Percentiles rank a stretch among this genome's conserved stretches.
Conservation (phyloP, 305 asterid genomes). For the Fraxinus ornus region DNA sequence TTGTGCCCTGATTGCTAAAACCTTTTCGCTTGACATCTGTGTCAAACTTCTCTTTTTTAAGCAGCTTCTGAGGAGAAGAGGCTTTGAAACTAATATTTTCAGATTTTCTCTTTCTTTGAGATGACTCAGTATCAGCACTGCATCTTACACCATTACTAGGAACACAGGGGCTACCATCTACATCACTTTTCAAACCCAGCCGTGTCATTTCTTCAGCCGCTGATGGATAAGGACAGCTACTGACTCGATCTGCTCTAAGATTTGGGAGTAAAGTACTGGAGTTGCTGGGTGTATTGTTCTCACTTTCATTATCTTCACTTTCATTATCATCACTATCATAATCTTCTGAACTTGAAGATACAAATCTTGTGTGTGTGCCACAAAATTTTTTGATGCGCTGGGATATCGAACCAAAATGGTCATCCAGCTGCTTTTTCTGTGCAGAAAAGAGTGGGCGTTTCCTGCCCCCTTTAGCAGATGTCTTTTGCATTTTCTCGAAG, state of each 20-base stretch:
- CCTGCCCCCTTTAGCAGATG: constrained; percentile 37
- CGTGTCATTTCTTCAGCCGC: constrained; percentile 80
- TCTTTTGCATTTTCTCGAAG: constrained; percentile 41
- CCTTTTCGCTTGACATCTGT: constrained; percentile 25
- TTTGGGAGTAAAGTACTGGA: constrained; percentile 36
- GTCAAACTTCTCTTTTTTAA: constrained; percentile 34
- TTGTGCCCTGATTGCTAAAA: constrained; percentile 23
- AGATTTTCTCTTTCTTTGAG: constrained; percentile 57
- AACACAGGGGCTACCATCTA: constrained; percentile 24
- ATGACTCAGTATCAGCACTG: constrained; percentile 31
- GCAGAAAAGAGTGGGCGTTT: constrained; percentile 55
- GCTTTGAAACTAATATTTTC: constrained; percentile 33
- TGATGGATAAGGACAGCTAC: constrained; percentile 94
- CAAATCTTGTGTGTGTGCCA: constrained; percentile 66
- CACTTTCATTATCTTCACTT: constrained; percentile 34
- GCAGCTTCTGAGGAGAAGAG: constrained; percentile 37
- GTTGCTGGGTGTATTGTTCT: constrained; percentile 28
- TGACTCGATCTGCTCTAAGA: constrained; percentile 51
- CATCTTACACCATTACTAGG: constrained; percentile 32
- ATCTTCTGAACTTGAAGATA: constrained; percentile 64
- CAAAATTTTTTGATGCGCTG: constrained; percentile 53
- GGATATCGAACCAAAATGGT: constrained; percentile 55
- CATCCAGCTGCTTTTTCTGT: constrained; percentile 67
- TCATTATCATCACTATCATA: constrained; percentile 51
- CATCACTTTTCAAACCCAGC: constrained; percentile 62